phyloP scores from a whole-genome alignment of 306 rosid genomes.

The Hippophae tibetana region DNA sequence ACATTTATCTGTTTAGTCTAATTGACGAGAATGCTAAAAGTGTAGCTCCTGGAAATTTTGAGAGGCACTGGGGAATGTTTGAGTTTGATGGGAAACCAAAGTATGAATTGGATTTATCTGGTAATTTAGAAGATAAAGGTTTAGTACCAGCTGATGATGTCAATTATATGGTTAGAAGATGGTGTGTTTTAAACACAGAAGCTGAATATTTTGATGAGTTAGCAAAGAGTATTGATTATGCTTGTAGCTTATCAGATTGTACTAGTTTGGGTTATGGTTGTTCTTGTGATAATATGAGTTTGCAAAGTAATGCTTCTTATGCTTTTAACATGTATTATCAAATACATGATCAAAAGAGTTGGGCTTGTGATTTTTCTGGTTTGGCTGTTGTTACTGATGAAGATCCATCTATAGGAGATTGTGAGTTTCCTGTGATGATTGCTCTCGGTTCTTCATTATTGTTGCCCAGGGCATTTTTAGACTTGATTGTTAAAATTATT shows the following conservation, averaged over 20 bases:
- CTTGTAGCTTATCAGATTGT: slow-evolving; percentile 79
- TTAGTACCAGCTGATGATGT: slow-evolving; percentile 57
- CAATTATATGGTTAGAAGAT: slow-evolving; percentile 41
- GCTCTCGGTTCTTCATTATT: slow-evolving; percentile 31
- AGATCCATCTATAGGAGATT: slow-evolving; percentile 61
- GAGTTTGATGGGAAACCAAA: slow-evolving; percentile 94
- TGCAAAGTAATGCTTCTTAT: slow-evolving; percentile 75
- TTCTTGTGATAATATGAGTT: slow-evolving; percentile 59
- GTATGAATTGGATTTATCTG: slow-evolving; percentile 56
- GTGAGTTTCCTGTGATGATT: slow-evolving; percentile 63
- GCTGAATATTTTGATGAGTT: slow-evolving; percentile 25
- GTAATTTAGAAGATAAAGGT: slow-evolving; percentile 29
- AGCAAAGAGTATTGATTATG: slow-evolving; percentile 50
- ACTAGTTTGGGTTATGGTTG: slow-evolving; percentile 84
- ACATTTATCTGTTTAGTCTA: slow-evolving; percentile 57
- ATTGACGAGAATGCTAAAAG: slow-evolving; percentile 66
- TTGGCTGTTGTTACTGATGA: slow-evolving; percentile 43
- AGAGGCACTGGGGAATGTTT: slow-evolving; percentile 89
- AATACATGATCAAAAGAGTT: slow-evolving; percentile 43
- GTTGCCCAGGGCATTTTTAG: neutral
- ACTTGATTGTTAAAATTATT: too few species aligned
- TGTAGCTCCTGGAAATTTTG: slow-evolving; percentile 68
- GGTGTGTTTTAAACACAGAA: slow-evolving; percentile 59
- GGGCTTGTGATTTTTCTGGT: slow-evolving; percentile 67
- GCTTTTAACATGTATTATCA: slow-evolving; percentile 91